Evolutionary conservation across 139 green algal species (phyloP).

Genomic region (Chlorella sorokiniana): DNA sequence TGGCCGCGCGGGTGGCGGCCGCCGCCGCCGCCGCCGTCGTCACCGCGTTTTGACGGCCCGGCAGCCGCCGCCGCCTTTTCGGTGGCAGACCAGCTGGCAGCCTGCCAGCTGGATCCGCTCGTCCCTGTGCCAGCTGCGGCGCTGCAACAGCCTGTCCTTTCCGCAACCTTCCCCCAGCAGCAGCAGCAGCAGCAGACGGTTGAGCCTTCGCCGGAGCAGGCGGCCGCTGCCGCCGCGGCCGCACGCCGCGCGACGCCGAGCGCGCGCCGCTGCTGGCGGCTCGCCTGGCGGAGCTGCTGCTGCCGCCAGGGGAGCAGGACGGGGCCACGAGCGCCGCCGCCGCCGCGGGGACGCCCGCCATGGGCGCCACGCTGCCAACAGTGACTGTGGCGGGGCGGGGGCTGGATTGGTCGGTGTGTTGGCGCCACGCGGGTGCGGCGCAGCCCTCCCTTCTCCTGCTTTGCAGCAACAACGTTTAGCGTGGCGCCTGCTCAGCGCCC

Average conservation of each 20-base stretch:
- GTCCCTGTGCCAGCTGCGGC: too few relatives aligned
- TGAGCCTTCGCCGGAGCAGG: not conserved
- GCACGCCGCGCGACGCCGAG: not conserved
- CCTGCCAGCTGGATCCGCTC: not conserved
- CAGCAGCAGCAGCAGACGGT: not conserved
- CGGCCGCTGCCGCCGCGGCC: not conserved
- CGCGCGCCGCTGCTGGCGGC: constrained; percentile 9
- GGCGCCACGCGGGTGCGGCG: constrained; percentile 46
- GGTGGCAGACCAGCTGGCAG: not conserved
- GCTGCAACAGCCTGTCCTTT: too few relatives aligned
- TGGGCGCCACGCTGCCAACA: not conserved
- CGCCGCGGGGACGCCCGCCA: not conserved
- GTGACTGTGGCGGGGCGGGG: not conserved
- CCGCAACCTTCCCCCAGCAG: too few relatives aligned
- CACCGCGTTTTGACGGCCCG: not conserved
- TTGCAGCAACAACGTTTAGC: not conserved
- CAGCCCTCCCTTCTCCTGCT: not conserved
- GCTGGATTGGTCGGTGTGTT: constrained; percentile 53
- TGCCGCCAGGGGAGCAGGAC: not conserved
- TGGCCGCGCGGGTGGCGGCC: not conserved
- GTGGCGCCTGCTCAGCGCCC: too few relatives aligned
- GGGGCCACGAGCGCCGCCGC: not conserved
- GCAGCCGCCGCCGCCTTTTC: not conserved
- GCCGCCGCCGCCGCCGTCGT: not conserved
- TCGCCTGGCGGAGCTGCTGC: constrained; percentile 17